Conservation (phyloP, 78 protist genomes). For the Mantamonas sphyraenae region DNA sequence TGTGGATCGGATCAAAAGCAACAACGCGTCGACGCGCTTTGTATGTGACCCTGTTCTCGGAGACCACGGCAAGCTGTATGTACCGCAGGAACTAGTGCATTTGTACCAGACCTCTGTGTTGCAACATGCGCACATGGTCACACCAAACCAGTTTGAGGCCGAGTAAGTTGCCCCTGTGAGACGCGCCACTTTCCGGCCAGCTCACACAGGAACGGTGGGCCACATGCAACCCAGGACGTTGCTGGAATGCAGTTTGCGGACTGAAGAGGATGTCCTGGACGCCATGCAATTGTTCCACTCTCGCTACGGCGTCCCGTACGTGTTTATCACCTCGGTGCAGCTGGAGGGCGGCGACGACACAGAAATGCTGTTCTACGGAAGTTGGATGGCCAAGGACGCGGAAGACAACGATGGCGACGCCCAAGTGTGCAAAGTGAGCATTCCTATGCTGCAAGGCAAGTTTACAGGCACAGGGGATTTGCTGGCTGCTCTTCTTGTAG, state of each 20-base stretch:
- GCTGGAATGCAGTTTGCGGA: not conserved
- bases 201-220: too few species aligned
- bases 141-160: conserved; percentile 40
- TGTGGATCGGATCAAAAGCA: conserved; percentile 2
- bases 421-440: not conserved
- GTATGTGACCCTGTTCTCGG: conserved; percentile 50
- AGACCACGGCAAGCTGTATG: conserved; percentile 37
- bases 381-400: not conserved
- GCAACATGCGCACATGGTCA: conserved; percentile 6
- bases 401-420: not conserved
- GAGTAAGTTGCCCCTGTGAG: too few species aligned
- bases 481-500: not conserved
- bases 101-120: too few species aligned
- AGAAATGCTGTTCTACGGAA: not conserved
- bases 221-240: too few species aligned
- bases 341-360: not conserved
- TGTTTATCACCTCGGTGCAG: conserved; percentile 15
- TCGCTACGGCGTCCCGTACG: not conserved
- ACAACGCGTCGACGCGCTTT: not conserved
- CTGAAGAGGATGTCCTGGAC: not conserved
- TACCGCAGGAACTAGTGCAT: conserved; percentile 12
- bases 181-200: too few species aligned
- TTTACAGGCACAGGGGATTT: conserved; percentile 28
- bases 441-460: not conserved
- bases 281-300: conserved; percentile 15